A percentile compares a stretch with the other conserved stretches of the same genome.
Conservation (phyloP, 1,284 basidiomycete genomes). For the Hemileia vastatrix region DNA sequence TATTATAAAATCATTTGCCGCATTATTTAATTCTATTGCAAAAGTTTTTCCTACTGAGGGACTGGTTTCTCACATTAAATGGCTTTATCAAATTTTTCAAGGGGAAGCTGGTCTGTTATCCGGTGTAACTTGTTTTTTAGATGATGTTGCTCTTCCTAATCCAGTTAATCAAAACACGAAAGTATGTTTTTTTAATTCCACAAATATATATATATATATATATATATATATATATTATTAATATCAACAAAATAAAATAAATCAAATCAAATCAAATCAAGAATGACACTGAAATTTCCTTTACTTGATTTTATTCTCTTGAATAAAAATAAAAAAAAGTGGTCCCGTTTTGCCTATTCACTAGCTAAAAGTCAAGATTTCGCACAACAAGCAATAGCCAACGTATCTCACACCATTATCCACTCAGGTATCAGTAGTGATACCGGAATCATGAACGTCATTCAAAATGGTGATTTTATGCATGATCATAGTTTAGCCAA, state of each 20-base stretch:
- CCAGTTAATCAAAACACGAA: constrained; percentile 23
- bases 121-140: constrained; percentile 12
- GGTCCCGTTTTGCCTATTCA: constrained; percentile 12
- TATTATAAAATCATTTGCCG: constrained; percentile 10
- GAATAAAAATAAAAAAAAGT: neutral
- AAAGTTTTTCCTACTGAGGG: constrained; percentile 19
- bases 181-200: neutral
- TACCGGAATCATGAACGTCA: constrained; percentile 11
- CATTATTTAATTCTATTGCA: constrained; percentile 6
- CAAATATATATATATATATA: neutral
- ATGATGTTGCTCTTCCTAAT: constrained; percentile 16
- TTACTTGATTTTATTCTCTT: neutral
- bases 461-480: constrained; percentile 13
- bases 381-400: constrained; percentile 17
- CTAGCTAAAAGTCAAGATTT: constrained; percentile 13
- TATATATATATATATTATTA: neutral
- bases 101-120: constrained; percentile 14
- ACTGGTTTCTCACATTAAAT: constrained; percentile 12
- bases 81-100: constrained; percentile 13
- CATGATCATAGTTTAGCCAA: neutral
- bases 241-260: neutral
- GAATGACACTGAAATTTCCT: neutral
- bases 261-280: neutral
- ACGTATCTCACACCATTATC: constrained; percentile 13
- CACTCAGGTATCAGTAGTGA: constrained; percentile 13